phyloP scores from a whole-genome alignment of 2,329 filamentous ascomycete genomes.

The Fusarium neocosmosporiellum region DNA sequence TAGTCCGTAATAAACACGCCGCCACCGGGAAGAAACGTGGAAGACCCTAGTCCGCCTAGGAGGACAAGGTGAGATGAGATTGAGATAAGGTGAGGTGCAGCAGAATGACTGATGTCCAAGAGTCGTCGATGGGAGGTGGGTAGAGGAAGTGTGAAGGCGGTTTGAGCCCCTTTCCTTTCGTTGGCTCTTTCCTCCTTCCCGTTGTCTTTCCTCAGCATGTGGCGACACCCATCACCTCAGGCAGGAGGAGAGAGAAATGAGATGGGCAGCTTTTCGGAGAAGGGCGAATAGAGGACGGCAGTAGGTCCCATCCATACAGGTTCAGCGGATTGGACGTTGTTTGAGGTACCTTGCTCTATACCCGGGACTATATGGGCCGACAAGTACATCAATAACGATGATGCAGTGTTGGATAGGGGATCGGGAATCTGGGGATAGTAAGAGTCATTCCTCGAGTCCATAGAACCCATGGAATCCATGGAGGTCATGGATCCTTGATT shows the following conservation, averaged over 20 bases:
- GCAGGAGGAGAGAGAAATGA: background rate
- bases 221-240: conserved; percentile 3
- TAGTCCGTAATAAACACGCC: conserved; percentile 12
- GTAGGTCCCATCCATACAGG: background rate
- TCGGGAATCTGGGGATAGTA: background rate
- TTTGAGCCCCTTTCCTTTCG: background rate
- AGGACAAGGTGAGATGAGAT: background rate
- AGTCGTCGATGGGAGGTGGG: background rate
- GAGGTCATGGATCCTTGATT: background rate
- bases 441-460: background rate
- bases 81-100: conserved; percentile 6
- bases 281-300: background rate
- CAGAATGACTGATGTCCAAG: background rate
- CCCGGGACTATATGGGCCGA: background rate
- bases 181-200: background rate
- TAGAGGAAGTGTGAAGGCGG: background rate
- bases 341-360: background rate
- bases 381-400: background rate
- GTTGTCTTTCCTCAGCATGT: background rate
- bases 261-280: conserved; percentile 2
- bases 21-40: conserved; percentile 23
- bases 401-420: background rate
- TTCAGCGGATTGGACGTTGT: background rate
- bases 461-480: background rate
- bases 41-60: conserved; percentile 2